phyloP scores from a whole-genome alignment of 1,139 yeast genomes.

The Neolecta irregularis region DNA sequence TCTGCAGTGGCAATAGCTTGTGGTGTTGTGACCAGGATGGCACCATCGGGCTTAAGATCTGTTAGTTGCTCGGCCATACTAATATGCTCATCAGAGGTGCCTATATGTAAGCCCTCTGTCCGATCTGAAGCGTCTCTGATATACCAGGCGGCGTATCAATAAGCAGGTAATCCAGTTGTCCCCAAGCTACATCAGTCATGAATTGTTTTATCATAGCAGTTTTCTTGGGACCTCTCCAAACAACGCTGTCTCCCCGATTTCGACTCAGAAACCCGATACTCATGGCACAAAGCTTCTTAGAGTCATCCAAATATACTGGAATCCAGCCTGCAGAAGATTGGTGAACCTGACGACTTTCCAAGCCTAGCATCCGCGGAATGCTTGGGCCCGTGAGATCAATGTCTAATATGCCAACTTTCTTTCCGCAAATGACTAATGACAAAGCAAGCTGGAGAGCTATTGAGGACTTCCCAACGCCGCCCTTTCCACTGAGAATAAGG shows the following conservation, averaged over 20 bases:
- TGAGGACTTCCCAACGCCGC: conserved; percentile 97
- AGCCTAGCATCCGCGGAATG: conserved; percentile 88
- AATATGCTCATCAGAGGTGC: conserved; percentile 95
- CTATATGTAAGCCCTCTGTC: no score
- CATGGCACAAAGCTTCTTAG: conserved; percentile 38
- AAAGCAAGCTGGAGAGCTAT: conserved; percentile 88
- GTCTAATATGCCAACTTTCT: conserved; percentile 79
- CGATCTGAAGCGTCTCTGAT: no score
- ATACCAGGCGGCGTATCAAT: conserved; percentile 95
- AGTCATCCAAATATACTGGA: conserved; percentile 45
- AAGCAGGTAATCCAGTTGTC: conserved; percentile 57
- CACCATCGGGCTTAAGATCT: conserved; percentile 46
- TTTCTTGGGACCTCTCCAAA: conserved; percentile 97
- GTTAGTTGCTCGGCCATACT: conserved; percentile 85
- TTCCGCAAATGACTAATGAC: conserved; percentile 52
- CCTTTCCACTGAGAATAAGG: conserved; percentile 77
- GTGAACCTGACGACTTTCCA: conserved; percentile 62
- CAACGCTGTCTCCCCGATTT: conserved; percentile 77
- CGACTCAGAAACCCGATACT: conserved; percentile 80
- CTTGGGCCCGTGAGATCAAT: conserved; percentile 96
- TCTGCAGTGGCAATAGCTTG: conserved; percentile 87
- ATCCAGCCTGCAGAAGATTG: conserved; percentile 84
- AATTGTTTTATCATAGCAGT: conserved; percentile 96
- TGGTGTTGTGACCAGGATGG: conserved; percentile 89
- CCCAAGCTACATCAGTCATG: conserved; percentile 84